These are phyloP conservation scores for Biscutella laevigata DNA, from an alignment of 441 rosid species.

Conservation along the genomic window DNA sequence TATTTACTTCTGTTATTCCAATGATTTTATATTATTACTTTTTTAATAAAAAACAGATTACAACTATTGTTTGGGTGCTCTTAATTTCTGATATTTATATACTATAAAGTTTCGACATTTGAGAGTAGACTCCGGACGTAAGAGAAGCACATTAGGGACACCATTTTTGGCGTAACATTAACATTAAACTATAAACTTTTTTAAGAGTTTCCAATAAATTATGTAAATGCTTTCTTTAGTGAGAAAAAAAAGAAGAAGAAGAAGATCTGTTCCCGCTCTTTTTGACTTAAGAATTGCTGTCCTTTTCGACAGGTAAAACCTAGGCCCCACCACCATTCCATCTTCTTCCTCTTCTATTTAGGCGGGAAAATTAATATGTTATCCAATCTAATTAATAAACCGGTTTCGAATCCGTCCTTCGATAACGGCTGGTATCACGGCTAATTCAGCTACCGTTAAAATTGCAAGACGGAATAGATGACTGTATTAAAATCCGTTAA, in stretches of 20 bases:
- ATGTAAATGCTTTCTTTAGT: background rate
- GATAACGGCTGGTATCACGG: slow-evolving; percentile 18
- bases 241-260: background rate
- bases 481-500: slow-evolving; percentile 15
- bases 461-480: background rate
- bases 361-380: slow-evolving; percentile 19
- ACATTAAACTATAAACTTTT: background rate
- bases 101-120: slow-evolving; percentile 9
- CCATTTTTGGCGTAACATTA: slow-evolving; percentile 6
- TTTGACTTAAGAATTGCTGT: slow-evolving; percentile 32
- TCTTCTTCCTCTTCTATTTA: background rate
- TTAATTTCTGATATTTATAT: background rate
- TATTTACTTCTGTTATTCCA: background rate
- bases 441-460: slow-evolving; percentile 5
- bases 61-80: background rate
- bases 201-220: slow-evolving; percentile 13
- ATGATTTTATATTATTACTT: no score
- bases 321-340: slow-evolving; percentile 23
- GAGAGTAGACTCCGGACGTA: slow-evolving; percentile 27
- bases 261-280: slow-evolving; percentile 33
- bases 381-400: slow-evolving; percentile 13
- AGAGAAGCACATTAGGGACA: slow-evolving; percentile 19
- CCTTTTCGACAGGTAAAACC: slow-evolving; percentile 25
- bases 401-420: slow-evolving; percentile 22
- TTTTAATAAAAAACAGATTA: background rate